Percentiles rank a stretch among this genome's conserved stretches.
Conservation (phyloP, 768 basidiomycete genomes). For the Lentinula sp. region DNA sequence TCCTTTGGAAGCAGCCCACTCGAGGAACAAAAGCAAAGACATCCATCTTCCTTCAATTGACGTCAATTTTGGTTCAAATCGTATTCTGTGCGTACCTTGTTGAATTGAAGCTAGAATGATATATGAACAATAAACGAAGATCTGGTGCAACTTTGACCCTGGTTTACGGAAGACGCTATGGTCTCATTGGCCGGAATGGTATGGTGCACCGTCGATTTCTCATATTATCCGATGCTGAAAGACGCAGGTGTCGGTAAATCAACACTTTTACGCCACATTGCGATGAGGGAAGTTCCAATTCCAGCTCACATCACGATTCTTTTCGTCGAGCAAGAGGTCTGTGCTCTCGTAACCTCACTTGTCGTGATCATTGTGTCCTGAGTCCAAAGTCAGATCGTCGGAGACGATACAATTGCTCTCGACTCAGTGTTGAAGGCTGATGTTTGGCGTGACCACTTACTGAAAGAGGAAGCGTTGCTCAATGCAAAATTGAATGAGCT, state of each 20-base stretch:
- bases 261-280: constrained; percentile 88
- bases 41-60: constrained; percentile 94
- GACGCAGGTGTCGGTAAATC: constrained; percentile 87
- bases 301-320: constrained; percentile 94
- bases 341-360: constrained; percentile 5
- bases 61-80: constrained; percentile 92
- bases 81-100: constrained; percentile 61
- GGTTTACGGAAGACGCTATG: constrained; percentile 85
- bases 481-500: constrained; percentile 69
- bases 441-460: constrained; percentile 91
- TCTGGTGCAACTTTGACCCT: constrained; percentile 84
- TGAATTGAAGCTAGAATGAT: not conserved
- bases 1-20: constrained; percentile 72
- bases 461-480: constrained; percentile 76
- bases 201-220: constrained; percentile 6
- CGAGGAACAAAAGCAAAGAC: constrained; percentile 97
- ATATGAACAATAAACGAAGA: constrained; percentile 26
- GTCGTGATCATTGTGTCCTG: not conserved
- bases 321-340: constrained; percentile 96
- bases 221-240: not conserved
- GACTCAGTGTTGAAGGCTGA: constrained; percentile 99
- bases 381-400: constrained; percentile 55
- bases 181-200: constrained; percentile 88
- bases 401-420: constrained; percentile 88
- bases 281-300: constrained; percentile 90